A percentile compares a stretch with the other conserved stretches of the same genome.
Conservation (phyloP, 768 basidiomycete species). For the Porphyrellus cyaneotinctus region DNA sequence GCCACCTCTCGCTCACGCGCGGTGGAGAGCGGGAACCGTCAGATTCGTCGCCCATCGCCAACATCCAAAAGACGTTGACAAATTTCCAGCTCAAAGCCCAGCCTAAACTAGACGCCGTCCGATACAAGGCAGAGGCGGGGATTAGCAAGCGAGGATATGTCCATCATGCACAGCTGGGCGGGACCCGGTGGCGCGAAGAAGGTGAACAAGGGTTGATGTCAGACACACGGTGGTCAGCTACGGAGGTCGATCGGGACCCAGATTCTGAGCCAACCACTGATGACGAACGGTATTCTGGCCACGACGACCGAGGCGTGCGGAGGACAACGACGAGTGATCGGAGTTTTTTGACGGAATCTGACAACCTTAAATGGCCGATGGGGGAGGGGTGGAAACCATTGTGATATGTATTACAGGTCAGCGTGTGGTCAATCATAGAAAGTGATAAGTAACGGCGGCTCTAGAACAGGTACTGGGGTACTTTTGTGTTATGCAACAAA, state of each 20-base stretch:
- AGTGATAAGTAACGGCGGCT: background rate
- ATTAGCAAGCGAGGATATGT: slow-evolving; percentile 59
- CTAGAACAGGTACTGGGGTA: slow-evolving; percentile 7
- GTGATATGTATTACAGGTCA: slow-evolving; percentile 7
- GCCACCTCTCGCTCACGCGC: slow-evolving; percentile 38
- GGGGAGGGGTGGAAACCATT: slow-evolving; percentile 54
- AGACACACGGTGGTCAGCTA: slow-evolving; percentile 31
- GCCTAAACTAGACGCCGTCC: slow-evolving; percentile 56
- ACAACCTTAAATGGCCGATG: slow-evolving; percentile 59
- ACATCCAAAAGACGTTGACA: slow-evolving; percentile 43
- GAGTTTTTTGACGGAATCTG: slow-evolving; percentile 27
- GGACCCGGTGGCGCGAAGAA: slow-evolving; percentile 30
- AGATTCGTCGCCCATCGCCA: slow-evolving; percentile 33
- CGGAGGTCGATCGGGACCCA: slow-evolving; percentile 17
- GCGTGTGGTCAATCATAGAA: background rate
- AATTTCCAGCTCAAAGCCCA: slow-evolving; percentile 38
- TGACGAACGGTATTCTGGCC: slow-evolving; percentile 23
- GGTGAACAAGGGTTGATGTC: slow-evolving; percentile 38
- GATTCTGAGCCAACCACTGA: slow-evolving; percentile 24
- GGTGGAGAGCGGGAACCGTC: slow-evolving; percentile 13
- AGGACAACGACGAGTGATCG: background rate
- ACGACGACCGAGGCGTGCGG: slow-evolving; percentile 13
- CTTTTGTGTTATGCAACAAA: slow-evolving; percentile 19
- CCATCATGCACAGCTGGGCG: slow-evolving; percentile 28
- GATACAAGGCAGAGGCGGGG: slow-evolving; percentile 72